Conservation (phyloP, 2,329 filamentous ascomycete genomes). For the Hypoxylon sp. region DNA sequence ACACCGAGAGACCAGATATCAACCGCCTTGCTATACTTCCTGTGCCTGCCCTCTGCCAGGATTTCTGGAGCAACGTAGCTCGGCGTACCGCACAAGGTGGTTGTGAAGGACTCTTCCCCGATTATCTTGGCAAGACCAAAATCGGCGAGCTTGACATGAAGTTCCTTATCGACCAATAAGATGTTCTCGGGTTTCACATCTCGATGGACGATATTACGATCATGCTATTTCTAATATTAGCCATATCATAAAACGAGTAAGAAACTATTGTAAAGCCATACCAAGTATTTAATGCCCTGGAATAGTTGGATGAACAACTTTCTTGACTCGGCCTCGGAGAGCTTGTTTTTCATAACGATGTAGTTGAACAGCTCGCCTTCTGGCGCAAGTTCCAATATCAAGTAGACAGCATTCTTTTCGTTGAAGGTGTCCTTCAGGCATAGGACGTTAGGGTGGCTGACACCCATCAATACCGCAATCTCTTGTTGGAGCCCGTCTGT, state of each 20-base stretch:
- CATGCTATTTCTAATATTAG: slow-evolving; percentile 68
- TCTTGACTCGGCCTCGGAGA: slow-evolving; percentile 83
- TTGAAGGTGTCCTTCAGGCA: slow-evolving; percentile 96
- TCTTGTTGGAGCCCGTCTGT: slow-evolving; percentile 91
- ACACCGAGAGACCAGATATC: slow-evolving; percentile 98
- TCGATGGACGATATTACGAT: slow-evolving; percentile 94
- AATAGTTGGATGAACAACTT: slow-evolving; percentile 92
- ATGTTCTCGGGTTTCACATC: slow-evolving; percentile 99
- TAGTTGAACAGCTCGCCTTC: slow-evolving; percentile 96
- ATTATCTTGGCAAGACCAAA: slow-evolving; percentile 99
- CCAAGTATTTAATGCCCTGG: slow-evolving; percentile 92
- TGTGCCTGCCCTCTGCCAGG: slow-evolving; percentile 78
- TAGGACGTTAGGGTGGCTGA: slow-evolving; percentile 91
- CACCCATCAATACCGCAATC: slow-evolving; percentile 95
- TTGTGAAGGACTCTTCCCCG: slow-evolving; percentile 97
- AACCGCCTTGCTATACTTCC: slow-evolving; percentile 93
- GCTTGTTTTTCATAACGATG: slow-evolving; percentile 89
- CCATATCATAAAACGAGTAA: slow-evolving; percentile 41
- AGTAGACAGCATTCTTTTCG: slow-evolving; percentile 87
- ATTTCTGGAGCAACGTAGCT: slow-evolving; percentile 98
- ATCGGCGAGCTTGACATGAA: slow-evolving; percentile 91
- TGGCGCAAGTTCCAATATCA: slow-evolving; percentile 87
- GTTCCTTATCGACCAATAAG: slow-evolving; percentile 81
- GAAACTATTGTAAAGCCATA: slow-evolving; percentile 57
- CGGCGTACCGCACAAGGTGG: slow-evolving; percentile 94